Evolutionary conservation across 768 basidiomycete species (phyloP).

Genomic region (Suillus paluster): DNA sequence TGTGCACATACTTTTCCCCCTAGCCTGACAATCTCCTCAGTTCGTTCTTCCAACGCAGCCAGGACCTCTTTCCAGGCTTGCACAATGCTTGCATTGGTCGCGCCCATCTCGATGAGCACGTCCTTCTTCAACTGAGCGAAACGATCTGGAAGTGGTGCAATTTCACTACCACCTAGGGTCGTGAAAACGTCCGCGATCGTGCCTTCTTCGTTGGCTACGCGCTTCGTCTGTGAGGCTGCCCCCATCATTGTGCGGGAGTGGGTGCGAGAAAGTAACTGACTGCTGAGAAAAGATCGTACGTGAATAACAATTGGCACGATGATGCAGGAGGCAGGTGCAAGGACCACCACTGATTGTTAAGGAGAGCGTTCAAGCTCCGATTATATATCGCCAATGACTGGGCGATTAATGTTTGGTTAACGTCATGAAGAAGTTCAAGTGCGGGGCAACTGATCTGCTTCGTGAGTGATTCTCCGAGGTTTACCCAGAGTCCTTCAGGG

Average conservation of each 20-base stretch:
- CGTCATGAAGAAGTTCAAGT: too few species aligned
- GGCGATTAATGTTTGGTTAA: too few species aligned
- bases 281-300: background rate
- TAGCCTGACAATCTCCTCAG: constrained; percentile 49
- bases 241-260: background rate
- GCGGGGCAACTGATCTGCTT: too few species aligned
- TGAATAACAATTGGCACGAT: background rate
- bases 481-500: too few species aligned
- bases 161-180: constrained; percentile 43
- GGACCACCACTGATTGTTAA: background rate
- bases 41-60: constrained; percentile 47
- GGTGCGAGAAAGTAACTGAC: background rate
- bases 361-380: too few species aligned
- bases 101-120: constrained; percentile 46
- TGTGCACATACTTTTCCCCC: constrained; percentile 49
- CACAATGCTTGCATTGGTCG: constrained; percentile 31
- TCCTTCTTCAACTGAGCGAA: constrained; percentile 64
- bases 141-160: constrained; percentile 52
- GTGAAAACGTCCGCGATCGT: constrained; percentile 53
- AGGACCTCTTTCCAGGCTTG: constrained; percentile 63
- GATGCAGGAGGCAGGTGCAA: background rate
- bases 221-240: background rate
- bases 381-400: too few species aligned
- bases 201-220: constrained; percentile 31
- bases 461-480: too few species aligned